Evolutionary conservation across 2,329 filamentous ascomycete species (phyloP).

Genomic region (Colletotrichum tofieldiae): DNA sequence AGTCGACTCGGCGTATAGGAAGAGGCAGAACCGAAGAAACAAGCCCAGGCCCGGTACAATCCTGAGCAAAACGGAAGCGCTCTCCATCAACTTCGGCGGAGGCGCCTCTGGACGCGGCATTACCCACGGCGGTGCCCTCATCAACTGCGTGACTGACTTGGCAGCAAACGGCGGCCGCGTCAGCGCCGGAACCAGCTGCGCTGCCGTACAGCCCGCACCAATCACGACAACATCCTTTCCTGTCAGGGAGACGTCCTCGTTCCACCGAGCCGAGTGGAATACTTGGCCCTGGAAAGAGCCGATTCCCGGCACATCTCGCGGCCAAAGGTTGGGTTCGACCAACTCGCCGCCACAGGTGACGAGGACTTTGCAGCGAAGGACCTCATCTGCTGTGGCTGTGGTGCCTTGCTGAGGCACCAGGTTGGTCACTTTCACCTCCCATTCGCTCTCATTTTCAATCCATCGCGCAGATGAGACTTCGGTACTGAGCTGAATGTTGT

Average conservation of each 20-base stretch:
- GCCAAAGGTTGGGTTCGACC: slow-evolving; percentile 4
- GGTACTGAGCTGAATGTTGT: slow-evolving; percentile 8
- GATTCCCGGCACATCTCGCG: slow-evolving; percentile 3
- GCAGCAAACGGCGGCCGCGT: slow-evolving; percentile 52
- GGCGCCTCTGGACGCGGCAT: slow-evolving; percentile 50
- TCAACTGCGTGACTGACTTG: slow-evolving; percentile 55
- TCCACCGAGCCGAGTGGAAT: slow-evolving; percentile 57
- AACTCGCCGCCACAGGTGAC: slow-evolving; percentile 8
- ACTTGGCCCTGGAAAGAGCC: slow-evolving; percentile 22
- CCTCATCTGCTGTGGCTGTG: background rate
- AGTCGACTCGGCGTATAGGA: slow-evolving; percentile 52
- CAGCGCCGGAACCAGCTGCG: slow-evolving; percentile 63
- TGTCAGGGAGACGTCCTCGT: slow-evolving; percentile 61
- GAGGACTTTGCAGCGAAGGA: slow-evolving; percentile 9
- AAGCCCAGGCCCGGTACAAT: slow-evolving; percentile 61
- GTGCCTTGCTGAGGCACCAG: background rate
- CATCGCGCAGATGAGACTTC: slow-evolving; percentile 12
- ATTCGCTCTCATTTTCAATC: slow-evolving; percentile 3
- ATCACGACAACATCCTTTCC: slow-evolving; percentile 67
- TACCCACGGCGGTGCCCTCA: slow-evolving; percentile 61
- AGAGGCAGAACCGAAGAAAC: slow-evolving; percentile 61
- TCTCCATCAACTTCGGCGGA: slow-evolving; percentile 41
- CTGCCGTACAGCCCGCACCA: slow-evolving; percentile 68
- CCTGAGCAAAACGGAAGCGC: slow-evolving; percentile 53
- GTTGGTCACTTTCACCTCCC: slow-evolving; percentile 4